A percentile compares a stretch with the other conserved stretches of the same genome.
phyloP scores from a whole-genome alignment of 2,329 filamentous ascomycete species.

The Colletotrichum cordylinicola region DNA sequence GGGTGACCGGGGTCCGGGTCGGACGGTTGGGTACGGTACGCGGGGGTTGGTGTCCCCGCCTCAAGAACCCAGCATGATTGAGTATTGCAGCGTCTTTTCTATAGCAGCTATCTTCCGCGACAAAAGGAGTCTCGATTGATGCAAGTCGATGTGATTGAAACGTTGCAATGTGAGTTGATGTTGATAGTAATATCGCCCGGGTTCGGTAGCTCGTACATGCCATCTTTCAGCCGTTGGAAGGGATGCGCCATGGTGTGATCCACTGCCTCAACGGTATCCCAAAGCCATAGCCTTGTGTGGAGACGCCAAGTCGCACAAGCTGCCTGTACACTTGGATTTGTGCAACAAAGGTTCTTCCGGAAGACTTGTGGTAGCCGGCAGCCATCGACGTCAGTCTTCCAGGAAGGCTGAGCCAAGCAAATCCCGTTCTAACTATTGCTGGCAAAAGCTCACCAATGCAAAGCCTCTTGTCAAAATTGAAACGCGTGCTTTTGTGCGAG shows the following conservation, averaged over 20 bases:
- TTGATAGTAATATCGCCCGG: not conserved
- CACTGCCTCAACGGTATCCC: not conserved
- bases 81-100: not conserved
- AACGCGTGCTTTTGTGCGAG: not conserved
- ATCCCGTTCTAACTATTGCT: not conserved
- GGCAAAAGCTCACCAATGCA: not conserved
- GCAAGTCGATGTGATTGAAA: not conserved
- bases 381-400: not conserved
- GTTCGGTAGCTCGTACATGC: not conserved
- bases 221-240: not conserved
- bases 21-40: not conserved
- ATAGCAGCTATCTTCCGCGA: not conserved
- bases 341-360: not conserved
- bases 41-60: not conserved
- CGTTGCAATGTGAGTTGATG: not conserved
- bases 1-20: not conserved
- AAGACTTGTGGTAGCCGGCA: not conserved
- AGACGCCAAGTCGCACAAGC: not conserved
- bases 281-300: not conserved
- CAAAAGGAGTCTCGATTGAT: not conserved
- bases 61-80: not conserved
- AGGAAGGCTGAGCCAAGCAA: not conserved
- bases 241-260: not conserved
- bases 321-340: not conserved
- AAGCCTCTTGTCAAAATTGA: not conserved